Evolutionary conservation across 352 stramenopile genomes (phyloP).

Genomic region (Sclerospora graminicola): DNA sequence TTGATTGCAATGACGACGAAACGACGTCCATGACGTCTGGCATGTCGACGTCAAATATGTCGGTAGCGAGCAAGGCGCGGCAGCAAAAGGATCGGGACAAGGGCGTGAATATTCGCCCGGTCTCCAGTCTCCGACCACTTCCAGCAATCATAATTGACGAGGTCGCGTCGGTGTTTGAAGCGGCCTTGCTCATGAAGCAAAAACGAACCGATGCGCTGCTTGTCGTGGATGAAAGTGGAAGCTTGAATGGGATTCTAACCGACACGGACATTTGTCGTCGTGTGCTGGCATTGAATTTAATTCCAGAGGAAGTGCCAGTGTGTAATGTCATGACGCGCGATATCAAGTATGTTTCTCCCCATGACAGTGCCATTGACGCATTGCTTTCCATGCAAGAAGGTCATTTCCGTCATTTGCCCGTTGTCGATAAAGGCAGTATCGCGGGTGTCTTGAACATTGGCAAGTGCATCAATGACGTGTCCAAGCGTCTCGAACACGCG

Average conservation of each 20-base stretch:
- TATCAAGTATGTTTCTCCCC: constrained; percentile 91
- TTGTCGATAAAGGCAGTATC: constrained; percentile 84
- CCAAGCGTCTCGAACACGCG: constrained; percentile 91
- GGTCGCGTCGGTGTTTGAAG: constrained; percentile 78
- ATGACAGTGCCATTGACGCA: constrained; percentile 93
- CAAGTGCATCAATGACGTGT: constrained; percentile 98
- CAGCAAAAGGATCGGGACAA: constrained; percentile 73
- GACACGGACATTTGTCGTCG: constrained; percentile 93
- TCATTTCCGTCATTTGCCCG: constrained; percentile 94
- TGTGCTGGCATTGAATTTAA: constrained; percentile 84
- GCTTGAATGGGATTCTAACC: constrained; percentile 91
- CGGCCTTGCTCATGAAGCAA: constrained; percentile 84
- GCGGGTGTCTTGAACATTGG: constrained; percentile 96
- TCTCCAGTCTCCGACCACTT: constrained; percentile 72
- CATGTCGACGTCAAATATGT: constrained; percentile 46
- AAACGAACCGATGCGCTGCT: constrained; percentile 91
- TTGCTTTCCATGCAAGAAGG: constrained; percentile 97
- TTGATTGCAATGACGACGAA: constrained; percentile 59
- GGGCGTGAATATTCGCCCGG: constrained; percentile 62
- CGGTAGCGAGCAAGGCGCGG: constrained; percentile 48
- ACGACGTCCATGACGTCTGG: constrained; percentile 42
- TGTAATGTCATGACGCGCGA: constrained; percentile 92
- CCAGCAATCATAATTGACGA: constrained; percentile 69
- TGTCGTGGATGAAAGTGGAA: constrained; percentile 76
- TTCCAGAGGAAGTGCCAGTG: constrained; percentile 58